phyloP scores from a whole-genome alignment of 345 rosid genomes.

The Raphanus sativus region DNA sequence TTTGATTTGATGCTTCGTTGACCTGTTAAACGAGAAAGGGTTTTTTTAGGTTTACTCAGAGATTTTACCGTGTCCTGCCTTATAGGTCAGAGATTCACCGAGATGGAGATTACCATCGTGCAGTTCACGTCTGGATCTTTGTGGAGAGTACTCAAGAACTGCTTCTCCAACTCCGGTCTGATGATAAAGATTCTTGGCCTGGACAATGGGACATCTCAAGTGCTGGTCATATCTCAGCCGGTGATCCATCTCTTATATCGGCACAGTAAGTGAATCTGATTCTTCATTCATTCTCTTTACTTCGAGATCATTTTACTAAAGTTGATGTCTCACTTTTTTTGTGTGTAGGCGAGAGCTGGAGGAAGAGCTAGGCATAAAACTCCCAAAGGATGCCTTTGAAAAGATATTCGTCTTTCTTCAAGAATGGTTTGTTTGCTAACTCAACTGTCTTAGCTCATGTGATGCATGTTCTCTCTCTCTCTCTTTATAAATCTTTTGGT shows the following conservation, averaged over 20 bases:
- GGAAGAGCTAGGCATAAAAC: conserved; percentile 80
- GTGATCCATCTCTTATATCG: conserved; percentile 69
- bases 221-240: conserved; percentile 95
- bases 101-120: conserved; percentile 89
- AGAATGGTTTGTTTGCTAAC: conserved; percentile 66
- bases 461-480: conserved; percentile 5
- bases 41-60: neutral
- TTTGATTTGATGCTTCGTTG: conserved; percentile 24
- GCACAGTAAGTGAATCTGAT: conserved; percentile 54
- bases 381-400: conserved; percentile 93
- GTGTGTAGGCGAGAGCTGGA: conserved; percentile 79
- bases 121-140: conserved; percentile 84
- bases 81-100: conserved; percentile 69
- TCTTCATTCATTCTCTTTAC: conserved; percentile 1
- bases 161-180: conserved; percentile 79
- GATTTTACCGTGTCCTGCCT: neutral
- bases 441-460: neutral
- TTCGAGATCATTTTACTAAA: neutral
- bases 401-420: conserved; percentile 66
- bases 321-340: neutral
- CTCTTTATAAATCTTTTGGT: neutral
- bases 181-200: conserved; percentile 86
- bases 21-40: neutral
- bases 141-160: conserved; percentile 77
- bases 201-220: conserved; percentile 92